Base-by-base conservation (phyloP, 164 flowering plant species). In the Magnolia officinalis region DNA sequence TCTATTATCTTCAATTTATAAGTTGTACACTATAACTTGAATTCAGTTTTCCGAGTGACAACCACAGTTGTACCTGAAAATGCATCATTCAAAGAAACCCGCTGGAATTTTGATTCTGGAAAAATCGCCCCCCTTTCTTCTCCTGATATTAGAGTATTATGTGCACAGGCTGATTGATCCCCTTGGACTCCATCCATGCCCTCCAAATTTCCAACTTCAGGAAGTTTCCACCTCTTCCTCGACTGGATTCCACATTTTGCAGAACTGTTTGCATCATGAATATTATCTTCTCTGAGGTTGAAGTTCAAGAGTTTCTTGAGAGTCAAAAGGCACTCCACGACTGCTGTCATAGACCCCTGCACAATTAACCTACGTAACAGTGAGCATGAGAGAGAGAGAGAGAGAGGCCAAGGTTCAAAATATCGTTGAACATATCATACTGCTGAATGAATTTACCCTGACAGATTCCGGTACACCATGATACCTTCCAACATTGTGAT, bases 311-410 rank as follows among this genome's bases (percentile, higher is more conserved):
- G 76, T 21, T 81, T 75, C 78, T 63, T 82, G 63, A 92, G 87
- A 9, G 85, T 79, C 75, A 78, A 80, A 76, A 92, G 91, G 81
- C 91, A 88, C 23, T 89, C 89, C 71, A 92, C 73, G 78, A 92
- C 90, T 29, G 85, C 82, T 45, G 52, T 82, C 86, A 91, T 87
- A n/a, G 92, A 83, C 63, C 95, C 97, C 97, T 92, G 85, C 76
- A 23, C 24, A 71, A 71, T 9, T 49, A 71, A 71, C 20, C 21
- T 71, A 7, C 6, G 26, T 49, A 50, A 71, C 73, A 31, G 58
- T 71, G 73, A 71, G 23, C 14, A 71, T 19, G 50, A 68, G 71
- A 69, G 18, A 37, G 71, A 67, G 45, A 67, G 70, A 69, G 19
- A 37, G 51, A 37, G 4, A 31, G 71, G 26, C n/a, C 23, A 26